phyloP scores from a whole-genome alignment of 164 flowering plant species.

The Cinnamomum micranthum region DNA sequence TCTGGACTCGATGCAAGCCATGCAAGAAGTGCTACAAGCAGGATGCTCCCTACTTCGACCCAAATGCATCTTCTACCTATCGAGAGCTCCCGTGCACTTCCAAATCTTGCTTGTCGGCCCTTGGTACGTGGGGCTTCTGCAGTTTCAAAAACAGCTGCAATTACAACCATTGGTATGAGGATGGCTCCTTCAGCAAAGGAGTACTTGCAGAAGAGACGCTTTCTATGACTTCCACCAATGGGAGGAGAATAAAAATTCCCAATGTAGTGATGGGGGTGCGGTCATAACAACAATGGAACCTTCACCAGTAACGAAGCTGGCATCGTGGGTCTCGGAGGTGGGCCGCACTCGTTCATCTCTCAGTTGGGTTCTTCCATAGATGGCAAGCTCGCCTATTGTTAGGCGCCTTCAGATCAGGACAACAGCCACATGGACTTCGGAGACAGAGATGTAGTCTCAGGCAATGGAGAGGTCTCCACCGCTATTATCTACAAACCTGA shows the following conservation, averaged over 20 bases:
- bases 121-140: neutral
- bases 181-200: conserved; percentile 34
- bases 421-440: conserved; percentile 45
- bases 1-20: conserved; percentile 89
- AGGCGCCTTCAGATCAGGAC: conserved; percentile 14
- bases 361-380: conserved; percentile 30
- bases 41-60: conserved; percentile 51
- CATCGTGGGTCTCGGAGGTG: conserved; percentile 55
- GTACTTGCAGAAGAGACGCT: conserved; percentile 35
- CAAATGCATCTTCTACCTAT: conserved; percentile 33
- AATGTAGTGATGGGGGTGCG: conserved; percentile 47
- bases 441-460: conserved; percentile 22
- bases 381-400: conserved; percentile 58
- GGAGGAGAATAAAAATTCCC: conserved; percentile 6
- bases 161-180: conserved; percentile 29
- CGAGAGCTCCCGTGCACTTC: conserved; percentile 30
- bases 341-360: conserved; percentile 35
- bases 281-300: conserved; percentile 32
- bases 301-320: conserved; percentile 33
- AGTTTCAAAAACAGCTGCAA: conserved; percentile 8
- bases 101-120: conserved; percentile 15
- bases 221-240: conserved; percentile 22
- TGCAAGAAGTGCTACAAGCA: conserved; percentile 54
- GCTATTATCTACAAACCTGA: conserved; percentile 18
- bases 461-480: conserved; percentile 32